phyloP scores from a whole-genome alignment of 1,139 yeast species.

The Geotrichum australiense region DNA sequence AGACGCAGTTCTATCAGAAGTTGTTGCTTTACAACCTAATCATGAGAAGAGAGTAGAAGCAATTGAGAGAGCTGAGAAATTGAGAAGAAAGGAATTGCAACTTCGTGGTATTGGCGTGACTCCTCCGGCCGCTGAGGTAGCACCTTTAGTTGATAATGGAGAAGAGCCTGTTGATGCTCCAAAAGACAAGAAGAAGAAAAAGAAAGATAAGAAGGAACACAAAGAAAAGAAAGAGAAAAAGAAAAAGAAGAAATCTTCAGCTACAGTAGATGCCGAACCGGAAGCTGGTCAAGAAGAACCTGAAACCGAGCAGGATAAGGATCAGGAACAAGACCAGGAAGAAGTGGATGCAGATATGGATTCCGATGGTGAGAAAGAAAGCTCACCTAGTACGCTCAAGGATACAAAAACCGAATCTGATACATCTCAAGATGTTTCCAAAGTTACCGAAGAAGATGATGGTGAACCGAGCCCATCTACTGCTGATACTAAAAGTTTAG shows the following conservation, averaged over 20 bases:
- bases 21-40: constrained; percentile 69
- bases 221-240: constrained; percentile 46
- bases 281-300: background rate
- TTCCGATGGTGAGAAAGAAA: too few species aligned
- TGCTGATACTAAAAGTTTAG: background rate
- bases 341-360: too few species aligned
- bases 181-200: constrained; percentile 7
- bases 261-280: background rate
- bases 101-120: constrained; percentile 47
- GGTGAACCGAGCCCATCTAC: background rate
- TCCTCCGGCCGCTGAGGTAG: constrained; percentile 66
- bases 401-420: too few species aligned
- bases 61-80: constrained; percentile 74
- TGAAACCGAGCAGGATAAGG: background rate
- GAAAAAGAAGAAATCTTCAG: constrained; percentile 42
- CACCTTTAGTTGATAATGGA: constrained; percentile 67
- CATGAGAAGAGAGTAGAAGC: constrained; percentile 84
- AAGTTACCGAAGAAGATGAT: background rate
- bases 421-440: too few species aligned
- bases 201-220: constrained; percentile 19
- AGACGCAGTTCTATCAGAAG: constrained; percentile 76
- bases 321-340: background rate
- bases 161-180: constrained; percentile 24
- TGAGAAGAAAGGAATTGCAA: constrained; percentile 66
- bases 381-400: too few species aligned